phyloP scores from a whole-genome alignment of 2,329 filamentous ascomycete genomes.

The Scytalidium sp. region DNA sequence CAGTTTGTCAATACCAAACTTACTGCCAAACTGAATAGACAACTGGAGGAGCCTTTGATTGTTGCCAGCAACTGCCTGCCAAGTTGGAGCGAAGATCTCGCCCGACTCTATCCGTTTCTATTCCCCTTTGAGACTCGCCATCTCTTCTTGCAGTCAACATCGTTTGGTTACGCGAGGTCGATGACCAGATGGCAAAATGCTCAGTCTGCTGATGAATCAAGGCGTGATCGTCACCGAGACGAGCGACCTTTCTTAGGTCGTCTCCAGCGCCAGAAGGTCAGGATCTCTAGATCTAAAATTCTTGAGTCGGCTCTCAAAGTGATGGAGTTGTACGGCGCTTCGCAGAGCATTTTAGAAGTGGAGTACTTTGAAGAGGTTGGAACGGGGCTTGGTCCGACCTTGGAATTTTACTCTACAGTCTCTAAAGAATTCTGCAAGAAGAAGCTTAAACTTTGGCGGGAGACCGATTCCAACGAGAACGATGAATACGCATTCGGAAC shows the following conservation, averaged over 20 bases:
- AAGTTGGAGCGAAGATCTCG: constrained; percentile 92
- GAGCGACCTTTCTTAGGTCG: constrained; percentile 89
- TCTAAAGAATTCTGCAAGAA: constrained; percentile 97
- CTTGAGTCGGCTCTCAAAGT: constrained; percentile 96
- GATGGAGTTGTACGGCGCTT: constrained; percentile 98
- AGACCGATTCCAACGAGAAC: constrained; percentile 70
- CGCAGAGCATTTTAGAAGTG: constrained; percentile 91
- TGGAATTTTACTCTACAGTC: constrained; percentile 97
- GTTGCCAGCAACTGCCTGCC: constrained; percentile 96
- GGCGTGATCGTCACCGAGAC: constrained; percentile 78
- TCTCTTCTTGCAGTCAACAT: constrained; percentile 94
- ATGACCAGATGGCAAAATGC: constrained; percentile 98
- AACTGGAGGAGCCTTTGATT: constrained; percentile 93
- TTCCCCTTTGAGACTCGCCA: constrained; percentile 98
- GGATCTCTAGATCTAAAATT: constrained; percentile 91
- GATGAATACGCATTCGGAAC: constrained; percentile 84
- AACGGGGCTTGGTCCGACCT: constrained; percentile 88
- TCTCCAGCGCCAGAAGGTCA: constrained; percentile 94
- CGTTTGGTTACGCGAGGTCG: constrained; percentile 94
- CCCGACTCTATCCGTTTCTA: constrained; percentile 89
- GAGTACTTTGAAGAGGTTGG: constrained; percentile 99
- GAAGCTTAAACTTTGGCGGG: constrained; percentile 94
- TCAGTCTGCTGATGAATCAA: constrained; percentile 75
- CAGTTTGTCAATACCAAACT: constrained; percentile 99
- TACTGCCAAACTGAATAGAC: constrained; percentile 94